Base-by-base conservation (phyloP, 2,329 filamentous ascomycete species). In the Aotearoamyces nothofagi region DNA sequence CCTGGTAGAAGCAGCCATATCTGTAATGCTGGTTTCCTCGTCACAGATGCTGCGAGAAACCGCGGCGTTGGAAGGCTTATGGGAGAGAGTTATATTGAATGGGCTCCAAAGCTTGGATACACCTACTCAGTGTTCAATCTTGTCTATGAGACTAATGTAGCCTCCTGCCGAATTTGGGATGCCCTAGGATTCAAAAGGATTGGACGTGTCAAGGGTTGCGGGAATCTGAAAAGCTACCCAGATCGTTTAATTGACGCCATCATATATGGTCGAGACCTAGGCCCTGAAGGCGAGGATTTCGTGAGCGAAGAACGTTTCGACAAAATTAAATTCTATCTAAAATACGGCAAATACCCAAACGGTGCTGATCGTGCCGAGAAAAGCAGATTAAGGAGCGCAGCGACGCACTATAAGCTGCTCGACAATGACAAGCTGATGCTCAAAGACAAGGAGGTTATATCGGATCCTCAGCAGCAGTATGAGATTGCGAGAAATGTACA, bases 271-370 rank as follows among this genome's bases (percentile, higher is more conserved):
- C 64, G 70, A 30, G 71, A 76, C 17, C 39, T 51, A 4, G 46
- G 43, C 5, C 42, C 60, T 20, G 77, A 82, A 44, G 69, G 67
- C 44, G 82, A 90, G 50, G 81, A 90, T 52, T 76, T 81, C 51
- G 78, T 87, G 45, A 86, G 78, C 53, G 86, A 94, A 61, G 86
- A 94, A 59, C 81, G 90, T 43, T 96, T 96, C 62, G 87, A 94
- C 63, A 94, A 94, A 64, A 96, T 96, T 52, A 79, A 86, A 48
- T 96, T 81, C 62, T 96, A 96, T 56, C 73, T 96, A 49, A 92
- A 92, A 57, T 83, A 86, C 53, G 78, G 78, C 48, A 83, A 86
- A 53, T 96, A 98, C 53, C 90, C 90, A 34, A 76, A 78, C 45
- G 87, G 86, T 37, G 86, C 87, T 49, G 84, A 94, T 61, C 73